Conservation (phyloP, 202 grass and related monocot species). For the Brachypodium distachyon region DNA sequence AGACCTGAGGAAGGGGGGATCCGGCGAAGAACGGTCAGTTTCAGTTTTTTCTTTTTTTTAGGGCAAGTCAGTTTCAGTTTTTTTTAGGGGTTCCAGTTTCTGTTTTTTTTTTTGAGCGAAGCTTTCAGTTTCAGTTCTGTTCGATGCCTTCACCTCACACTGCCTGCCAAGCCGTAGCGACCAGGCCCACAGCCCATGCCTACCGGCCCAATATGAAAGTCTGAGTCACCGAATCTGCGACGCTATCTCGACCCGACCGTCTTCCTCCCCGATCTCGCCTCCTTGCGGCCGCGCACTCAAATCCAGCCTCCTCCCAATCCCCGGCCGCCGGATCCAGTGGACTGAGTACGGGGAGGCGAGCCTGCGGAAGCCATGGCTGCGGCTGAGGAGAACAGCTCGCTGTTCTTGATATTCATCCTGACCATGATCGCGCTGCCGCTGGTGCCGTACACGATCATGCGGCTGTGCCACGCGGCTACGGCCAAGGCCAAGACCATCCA, state of each 20-base stretch:
- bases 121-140: too few species aligned
- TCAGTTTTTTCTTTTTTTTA: too few species aligned
- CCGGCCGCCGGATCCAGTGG: conserved; percentile 13
- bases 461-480: conserved; percentile 47
- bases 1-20: too few species aligned
- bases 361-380: conserved; percentile 52
- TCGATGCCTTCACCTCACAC: too few species aligned
- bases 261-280: background rate
- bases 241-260: background rate
- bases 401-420: conserved; percentile 92
- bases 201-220: too few species aligned
- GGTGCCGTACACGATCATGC: conserved; percentile 79
- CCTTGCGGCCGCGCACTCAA: background rate
- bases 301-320: background rate
- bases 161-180: too few species aligned
- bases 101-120: too few species aligned
- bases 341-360: background rate
- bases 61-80: too few species aligned
- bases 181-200: too few species aligned
- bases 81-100: too few species aligned
- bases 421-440: conserved; percentile 96
- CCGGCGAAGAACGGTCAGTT: too few species aligned
- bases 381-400: conserved; percentile 86
- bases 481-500: conserved; percentile 87
- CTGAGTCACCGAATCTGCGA: background rate